Percentiles rank a stretch among this genome's conserved stretches.
These are phyloP conservation scores for Colletotrichum simmondsii DNA, from an alignment of 2,329 filamentous ascomycete species.

Conservation along the genomic window DNA sequence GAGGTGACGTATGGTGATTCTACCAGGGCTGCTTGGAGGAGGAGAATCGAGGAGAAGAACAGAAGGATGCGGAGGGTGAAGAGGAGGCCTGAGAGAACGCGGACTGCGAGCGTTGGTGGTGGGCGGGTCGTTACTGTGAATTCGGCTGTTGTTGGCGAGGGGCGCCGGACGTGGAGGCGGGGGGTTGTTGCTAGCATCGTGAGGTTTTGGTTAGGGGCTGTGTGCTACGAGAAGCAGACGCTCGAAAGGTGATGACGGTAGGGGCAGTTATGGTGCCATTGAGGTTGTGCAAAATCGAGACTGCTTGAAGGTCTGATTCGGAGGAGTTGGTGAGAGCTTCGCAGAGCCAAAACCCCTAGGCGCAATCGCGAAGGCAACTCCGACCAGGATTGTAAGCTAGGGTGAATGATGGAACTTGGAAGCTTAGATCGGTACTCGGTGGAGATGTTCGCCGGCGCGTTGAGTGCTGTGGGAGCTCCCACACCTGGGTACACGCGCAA, in stretches of 20 bases:
- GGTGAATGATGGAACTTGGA: neutral
- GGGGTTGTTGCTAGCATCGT: conserved; percentile 72
- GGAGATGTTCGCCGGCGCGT: neutral
- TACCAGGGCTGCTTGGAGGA: conserved; percentile 60
- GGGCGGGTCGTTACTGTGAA: conserved; percentile 91
- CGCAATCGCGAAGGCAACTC: neutral
- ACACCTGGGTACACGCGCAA: neutral
- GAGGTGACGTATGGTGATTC: conserved; percentile 42
- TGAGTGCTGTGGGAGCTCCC: neutral
- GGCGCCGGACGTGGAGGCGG: conserved; percentile 71
- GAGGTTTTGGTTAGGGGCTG: neutral
- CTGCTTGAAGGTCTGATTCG: neutral
- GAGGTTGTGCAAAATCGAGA: neutral
- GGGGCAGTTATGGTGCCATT: conserved; percentile 3
- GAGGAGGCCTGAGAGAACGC: conserved; percentile 55
- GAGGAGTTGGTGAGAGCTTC: neutral
- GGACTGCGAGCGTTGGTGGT: conserved; percentile 58
- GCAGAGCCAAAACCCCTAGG: neutral
- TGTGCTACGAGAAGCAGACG: neutral
- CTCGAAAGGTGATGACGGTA: no score
- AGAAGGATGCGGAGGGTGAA: conserved; percentile 55
- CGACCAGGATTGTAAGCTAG: neutral
- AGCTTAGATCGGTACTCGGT: conserved; percentile 10
- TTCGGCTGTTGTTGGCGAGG: conserved; percentile 89
- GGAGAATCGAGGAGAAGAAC: conserved; percentile 50